Base-by-base conservation (phyloP, 2,329 filamentous ascomycete genomes). In the Myriosclerotinia curreyana region DNA sequence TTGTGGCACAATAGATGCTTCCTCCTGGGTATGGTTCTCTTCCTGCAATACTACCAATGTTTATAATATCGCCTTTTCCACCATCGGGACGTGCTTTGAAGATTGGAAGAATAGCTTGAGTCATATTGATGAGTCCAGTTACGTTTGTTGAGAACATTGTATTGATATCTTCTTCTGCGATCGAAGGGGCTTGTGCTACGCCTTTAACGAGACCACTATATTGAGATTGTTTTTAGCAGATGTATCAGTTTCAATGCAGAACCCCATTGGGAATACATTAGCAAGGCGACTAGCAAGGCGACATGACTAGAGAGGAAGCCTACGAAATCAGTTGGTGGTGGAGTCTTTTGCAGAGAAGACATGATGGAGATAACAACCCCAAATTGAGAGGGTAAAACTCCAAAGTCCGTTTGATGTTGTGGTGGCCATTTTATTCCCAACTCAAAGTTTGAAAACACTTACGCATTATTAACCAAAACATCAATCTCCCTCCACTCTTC, bases 401-500 rank as follows among this genome's bases (percentile, higher is more conserved):
- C 31, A 3, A 38, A 53, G 20, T 2, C 20, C 51, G 20, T 17
- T 38, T n/a, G 4, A 15, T 12, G 14, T 22, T 40, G n/a, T 17
- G 11, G 25, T 25, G 17, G 12, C 14, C 11, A 25, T 38, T 8
- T 17, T 12, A 25, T 36, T 36, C 12, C 8, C 42, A 11, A 5
- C 28, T 12, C 42, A 25, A 25, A 34, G 31, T 48, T 20, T 14
- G 25, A 54, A 28, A 48, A 6, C 25, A 81, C 89, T 76, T 77
- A 96, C 91, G 94, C 94, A 81, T 98, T 98, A 79, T 99, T 99
- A 34, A 99, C 91, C 66, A 99, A 79, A 3, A 98, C 83, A 75
- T 98, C 86, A 69, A 98, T 89, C 34, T 92, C 86, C 75, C 84
- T 86, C 79, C 91, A 98, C 74, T 92, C 93, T 66, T 86, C 85